Conservation (phyloP, 1,139 yeast species). For the Ogataea hybrid region DNA sequence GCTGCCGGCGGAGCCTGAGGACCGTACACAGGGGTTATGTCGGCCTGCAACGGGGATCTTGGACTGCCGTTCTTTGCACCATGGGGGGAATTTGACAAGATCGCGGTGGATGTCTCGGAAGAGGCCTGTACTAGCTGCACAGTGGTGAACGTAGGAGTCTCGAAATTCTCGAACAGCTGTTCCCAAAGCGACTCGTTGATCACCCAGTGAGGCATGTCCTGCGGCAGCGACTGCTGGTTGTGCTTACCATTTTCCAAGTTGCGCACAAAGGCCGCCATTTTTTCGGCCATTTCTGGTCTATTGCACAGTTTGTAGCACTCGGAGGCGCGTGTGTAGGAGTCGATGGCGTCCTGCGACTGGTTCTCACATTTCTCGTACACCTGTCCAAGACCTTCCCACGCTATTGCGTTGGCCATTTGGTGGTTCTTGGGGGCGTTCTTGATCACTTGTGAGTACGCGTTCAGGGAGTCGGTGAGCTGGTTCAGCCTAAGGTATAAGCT, state of each 20-base stretch:
- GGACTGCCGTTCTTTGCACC: background rate
- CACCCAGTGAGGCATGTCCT: conserved; percentile 1
- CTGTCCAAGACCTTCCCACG: conserved; percentile 64
- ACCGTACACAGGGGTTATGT: background rate
- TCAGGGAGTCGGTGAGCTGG: conserved; percentile 63
- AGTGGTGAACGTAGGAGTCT: background rate
- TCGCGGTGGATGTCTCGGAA: background rate
- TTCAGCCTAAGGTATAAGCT: conserved; percentile 54
- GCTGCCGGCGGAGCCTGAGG: background rate
- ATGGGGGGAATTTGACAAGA: background rate
- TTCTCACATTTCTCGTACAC: conserved; percentile 66
- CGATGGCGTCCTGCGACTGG: conserved; percentile 57
- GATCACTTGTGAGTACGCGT: conserved; percentile 66
- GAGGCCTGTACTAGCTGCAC: background rate
- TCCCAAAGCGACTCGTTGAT: background rate
- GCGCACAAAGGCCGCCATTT: conserved; percentile 8
- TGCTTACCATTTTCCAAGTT: conserved; percentile 1
- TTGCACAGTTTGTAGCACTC: conserved; percentile 48
- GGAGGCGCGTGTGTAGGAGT: conserved; percentile 54
- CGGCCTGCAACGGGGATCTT: background rate
- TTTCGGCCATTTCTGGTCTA: conserved; percentile 39
- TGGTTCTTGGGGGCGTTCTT: conserved; percentile 32
- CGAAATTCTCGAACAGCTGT: background rate
- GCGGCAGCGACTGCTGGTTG: background rate
- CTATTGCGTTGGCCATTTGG: conserved; percentile 50